phyloP scores from a whole-genome alignment of 345 rosid genomes.

The Citrus unshiu region DNA sequence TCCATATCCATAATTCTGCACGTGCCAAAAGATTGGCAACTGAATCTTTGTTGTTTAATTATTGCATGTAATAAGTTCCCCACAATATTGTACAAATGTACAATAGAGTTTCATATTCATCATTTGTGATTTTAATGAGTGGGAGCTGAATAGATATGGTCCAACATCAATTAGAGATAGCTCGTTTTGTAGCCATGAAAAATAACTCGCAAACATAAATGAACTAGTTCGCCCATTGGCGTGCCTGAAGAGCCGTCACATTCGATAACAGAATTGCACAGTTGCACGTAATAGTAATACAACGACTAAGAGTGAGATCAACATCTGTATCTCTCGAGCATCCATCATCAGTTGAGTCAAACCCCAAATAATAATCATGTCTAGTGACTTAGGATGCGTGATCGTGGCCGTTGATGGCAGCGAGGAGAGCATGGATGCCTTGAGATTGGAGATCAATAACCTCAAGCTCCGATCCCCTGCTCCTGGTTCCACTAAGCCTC shows the following conservation, averaged over 20 bases:
- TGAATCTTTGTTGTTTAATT: no score
- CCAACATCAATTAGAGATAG: no score
- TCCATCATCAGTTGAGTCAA: neutral
- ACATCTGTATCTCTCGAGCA: neutral
- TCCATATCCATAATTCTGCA: no score
- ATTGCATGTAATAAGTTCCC: no score
- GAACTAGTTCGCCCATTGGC: no score
- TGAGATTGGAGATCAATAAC: conserved; percentile 75
- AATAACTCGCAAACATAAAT: no score
- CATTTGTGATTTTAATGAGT: no score
- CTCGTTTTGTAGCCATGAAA: no score
- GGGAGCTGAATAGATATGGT: no score
- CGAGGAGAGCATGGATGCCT: conserved; percentile 88
- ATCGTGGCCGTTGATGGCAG: conserved; percentile 83
- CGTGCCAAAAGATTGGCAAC: no score
- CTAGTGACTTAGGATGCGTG: conserved; percentile 60
- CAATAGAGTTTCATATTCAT: no score
- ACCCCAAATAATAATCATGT: conserved; percentile 22
- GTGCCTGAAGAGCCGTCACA: neutral
- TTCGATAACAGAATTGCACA: neutral
- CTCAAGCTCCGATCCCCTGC: conserved; percentile 63
- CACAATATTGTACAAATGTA: no score
- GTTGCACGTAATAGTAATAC: neutral
- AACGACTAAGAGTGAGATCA: neutral
- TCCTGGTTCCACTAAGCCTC: conserved; percentile 32